Percentiles rank a stretch among this genome's conserved stretches.
phyloP scores from a whole-genome alignment of 2,329 filamentous ascomycete genomes.

The Aspergillus sp. region DNA sequence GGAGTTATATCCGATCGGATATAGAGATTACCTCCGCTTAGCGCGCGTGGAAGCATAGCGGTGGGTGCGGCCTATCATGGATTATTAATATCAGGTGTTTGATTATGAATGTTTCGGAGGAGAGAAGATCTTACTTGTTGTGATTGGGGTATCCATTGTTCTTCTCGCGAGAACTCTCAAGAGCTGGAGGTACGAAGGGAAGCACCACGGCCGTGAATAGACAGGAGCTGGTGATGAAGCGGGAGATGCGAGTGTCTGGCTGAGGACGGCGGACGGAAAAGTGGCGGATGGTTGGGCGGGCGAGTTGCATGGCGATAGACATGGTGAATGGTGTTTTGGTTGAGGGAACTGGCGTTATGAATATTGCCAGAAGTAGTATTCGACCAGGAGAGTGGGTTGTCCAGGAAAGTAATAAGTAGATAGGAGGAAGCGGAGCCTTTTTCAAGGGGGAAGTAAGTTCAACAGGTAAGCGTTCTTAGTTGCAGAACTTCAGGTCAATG shows the following conservation, averaged over 20 bases:
- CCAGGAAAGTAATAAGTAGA: neutral
- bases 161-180: slow-evolving; percentile 48
- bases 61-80: slow-evolving; percentile 37
- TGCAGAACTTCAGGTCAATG: neutral
- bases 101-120: neutral
- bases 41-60: slow-evolving; percentile 47
- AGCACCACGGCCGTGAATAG: slow-evolving; percentile 47
- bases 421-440: neutral
- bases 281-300: slow-evolving; percentile 45
- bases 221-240: slow-evolving; percentile 45
- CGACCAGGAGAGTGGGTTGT: neutral
- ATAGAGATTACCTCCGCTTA: slow-evolving; percentile 19
- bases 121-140: slow-evolving; percentile 36
- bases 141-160: slow-evolving; percentile 41
- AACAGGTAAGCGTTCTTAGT: neutral
- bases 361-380: neutral
- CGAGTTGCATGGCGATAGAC: slow-evolving; percentile 26
- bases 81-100: slow-evolving; percentile 2
- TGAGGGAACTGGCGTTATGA: no score
- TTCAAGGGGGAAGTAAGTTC: neutral
- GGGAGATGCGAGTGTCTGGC: slow-evolving; percentile 42
- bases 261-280: slow-evolving; percentile 47
- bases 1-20: slow-evolving; percentile 7
- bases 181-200: slow-evolving; percentile 50
- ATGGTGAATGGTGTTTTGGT: slow-evolving; percentile 14